Conservation (phyloP, 2,329 filamentous ascomycete species). For the Xylariaceae sp. region DNA sequence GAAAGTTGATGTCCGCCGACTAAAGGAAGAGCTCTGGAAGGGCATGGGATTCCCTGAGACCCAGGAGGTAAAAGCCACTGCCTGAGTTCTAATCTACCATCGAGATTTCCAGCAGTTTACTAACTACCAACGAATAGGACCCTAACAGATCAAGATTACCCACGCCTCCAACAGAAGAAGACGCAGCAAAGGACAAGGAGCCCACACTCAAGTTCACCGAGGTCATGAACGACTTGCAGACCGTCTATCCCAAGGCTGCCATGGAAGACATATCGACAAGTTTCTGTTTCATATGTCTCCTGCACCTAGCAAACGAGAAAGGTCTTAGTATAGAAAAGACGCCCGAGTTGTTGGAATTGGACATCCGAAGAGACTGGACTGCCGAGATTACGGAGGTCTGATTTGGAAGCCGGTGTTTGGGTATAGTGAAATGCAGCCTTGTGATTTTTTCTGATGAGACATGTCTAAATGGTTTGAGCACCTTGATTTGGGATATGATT, state of each 20-base stretch:
- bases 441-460: no score
- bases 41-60: constrained; percentile 54
- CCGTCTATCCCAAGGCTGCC: constrained; percentile 77
- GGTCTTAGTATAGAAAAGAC: constrained; percentile 71
- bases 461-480: no score
- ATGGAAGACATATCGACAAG: constrained; percentile 95
- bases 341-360: constrained; percentile 54
- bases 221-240: constrained; percentile 84
- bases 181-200: constrained; percentile 34
- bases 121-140: constrained; percentile 20
- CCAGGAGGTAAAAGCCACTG: constrained; percentile 41
- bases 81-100: not conserved
- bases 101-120: not conserved
- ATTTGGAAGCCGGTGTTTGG: not conserved
- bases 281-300: constrained; percentile 85
- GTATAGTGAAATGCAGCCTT: no score
- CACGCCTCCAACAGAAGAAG: constrained; percentile 26
- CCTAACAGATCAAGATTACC: constrained; percentile 28
- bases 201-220: constrained; percentile 75
- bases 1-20: constrained; percentile 64
- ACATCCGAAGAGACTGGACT: constrained; percentile 59
- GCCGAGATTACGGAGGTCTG: constrained; percentile 45
- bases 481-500: no score
- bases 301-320: constrained; percentile 92
- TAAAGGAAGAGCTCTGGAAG: constrained; percentile 70